Base-by-base conservation (phyloP, 2,329 filamentous ascomycete species). In the Myriangium duriaei region DNA sequence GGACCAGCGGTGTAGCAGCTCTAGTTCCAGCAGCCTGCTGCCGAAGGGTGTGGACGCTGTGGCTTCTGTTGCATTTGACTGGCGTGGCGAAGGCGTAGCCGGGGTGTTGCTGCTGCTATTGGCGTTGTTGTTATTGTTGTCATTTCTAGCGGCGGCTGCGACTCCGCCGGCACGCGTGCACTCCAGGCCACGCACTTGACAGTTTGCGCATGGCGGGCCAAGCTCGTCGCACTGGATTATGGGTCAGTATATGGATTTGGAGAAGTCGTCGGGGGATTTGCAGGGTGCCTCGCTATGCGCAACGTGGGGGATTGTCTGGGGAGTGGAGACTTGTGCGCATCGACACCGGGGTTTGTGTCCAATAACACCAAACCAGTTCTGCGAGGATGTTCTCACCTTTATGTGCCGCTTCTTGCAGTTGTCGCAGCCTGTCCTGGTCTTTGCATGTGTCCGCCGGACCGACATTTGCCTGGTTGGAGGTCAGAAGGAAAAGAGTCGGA, bases 1-100 rank as follows among this genome's bases (percentile, higher is more conserved):
- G 13, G 36, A 32, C 36, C 36, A 39, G 36, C 36, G 36, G 36
- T 39, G 36, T 14, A 39, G 36, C 28, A 39, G 36, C 19, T 39
- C 36, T 16, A 39, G 36, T 26, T 39, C 36, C 29, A 39, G 36
- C 11, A 39, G 30, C 12, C 30, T 29, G 19, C 15, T 26, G 29
- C 21, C 21, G n/a, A 26, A 26, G 7, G 21, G 7, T n/a, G 21
- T 26, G n/a, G 21, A n/a, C n/a, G 21, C 21, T n/a, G n/a, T n/a
- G 7, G 21, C 7, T n/a, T 7, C 7, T n/a, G 21, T 7, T 7
- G n/a, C 21, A 7, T 7, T 7, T n/a, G 21, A 26, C n/a, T 26
- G 21, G n/a, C 21, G 21, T 26, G 21, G 21, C 21, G 7, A 7
- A 7, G 21, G 21, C 21, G 21, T 26, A n/a, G n/a, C 21, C 7